Base-by-base conservation (phyloP, 2,329 filamentous ascomycete species). In the Epichloe sp. region DNA sequence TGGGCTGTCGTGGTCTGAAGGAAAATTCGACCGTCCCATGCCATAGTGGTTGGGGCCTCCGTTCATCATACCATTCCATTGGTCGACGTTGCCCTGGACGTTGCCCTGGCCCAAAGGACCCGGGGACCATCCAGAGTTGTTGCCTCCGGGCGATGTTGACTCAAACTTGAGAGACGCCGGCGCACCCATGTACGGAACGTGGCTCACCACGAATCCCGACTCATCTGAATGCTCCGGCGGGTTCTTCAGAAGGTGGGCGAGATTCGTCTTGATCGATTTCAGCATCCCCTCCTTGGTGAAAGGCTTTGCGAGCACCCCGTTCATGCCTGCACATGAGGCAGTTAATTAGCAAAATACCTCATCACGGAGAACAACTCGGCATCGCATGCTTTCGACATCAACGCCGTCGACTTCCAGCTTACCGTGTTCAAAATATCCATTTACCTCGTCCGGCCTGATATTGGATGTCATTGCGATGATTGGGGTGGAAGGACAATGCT, bases 381-480 rank as follows among this genome's bases (percentile, higher is more conserved):
- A 11, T 31, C 31, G 31, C 3, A 31, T 31, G 8, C 31, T 31
- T 31, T 31, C 31, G 31, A 4, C 31, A 31, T 31, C 8, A 10
- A 31, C 31, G 31, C 31, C 8, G 31, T 31, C 31, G 31, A 31
- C 31, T 31, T 34, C 23, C 23, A 19, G 67, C 84, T 73, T 77
- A 93, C 90, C 93, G 70, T 95, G 90, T 61, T 91, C 84, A 71
- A 96, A 97, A 65, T 98, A 98, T 71, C 94, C 90, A 50, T 91
- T 87, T 55, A 97, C 94, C 64, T 98, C 93, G 61, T 96, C 91
- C 54, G 88, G 90, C 57, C 93, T 81, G 57, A 98, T 97, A 63
- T 97, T 98, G 3, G 91, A 96, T 3, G 93, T 98, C 93, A 98
- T 97, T 45, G 93, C 93, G 53, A 98, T 88, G 60, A 98, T 94